Percentiles rank a stretch among this genome's conserved stretches.
These are phyloP conservation scores for Ganoderma lucidum DNA, from an alignment of 1,284 basidiomycete genomes.

Conservation along the genomic window DNA sequence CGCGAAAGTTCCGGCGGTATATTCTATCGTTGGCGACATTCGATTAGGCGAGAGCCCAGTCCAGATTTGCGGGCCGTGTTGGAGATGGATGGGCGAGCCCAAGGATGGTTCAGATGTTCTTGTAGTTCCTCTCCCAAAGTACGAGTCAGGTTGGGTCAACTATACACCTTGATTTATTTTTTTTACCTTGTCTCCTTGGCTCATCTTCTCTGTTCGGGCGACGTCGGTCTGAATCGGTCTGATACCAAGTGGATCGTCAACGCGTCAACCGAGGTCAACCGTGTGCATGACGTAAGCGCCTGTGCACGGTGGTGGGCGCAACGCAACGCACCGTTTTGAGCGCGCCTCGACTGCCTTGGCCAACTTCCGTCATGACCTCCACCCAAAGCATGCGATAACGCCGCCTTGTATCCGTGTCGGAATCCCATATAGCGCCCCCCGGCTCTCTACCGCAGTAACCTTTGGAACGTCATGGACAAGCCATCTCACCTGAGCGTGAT, in stretches of 20 bases:
- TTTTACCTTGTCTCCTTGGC: neutral
- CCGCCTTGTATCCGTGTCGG: neutral
- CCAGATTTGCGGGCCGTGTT: conserved; percentile 74
- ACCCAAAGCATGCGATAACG: neutral
- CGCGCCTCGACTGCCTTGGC: conserved; percentile 13
- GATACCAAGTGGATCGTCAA: neutral
- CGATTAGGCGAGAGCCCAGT: conserved; percentile 81
- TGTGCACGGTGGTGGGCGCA: neutral
- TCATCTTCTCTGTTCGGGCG: neutral
- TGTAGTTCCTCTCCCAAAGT: conserved; percentile 60
- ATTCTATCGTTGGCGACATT: conserved; percentile 72
- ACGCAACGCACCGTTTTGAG: neutral
- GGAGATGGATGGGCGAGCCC: conserved; percentile 70
- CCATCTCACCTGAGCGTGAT: conserved; percentile 83
- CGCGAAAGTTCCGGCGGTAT: conserved; percentile 69
- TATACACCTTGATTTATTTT: neutral
- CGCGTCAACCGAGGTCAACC: neutral
- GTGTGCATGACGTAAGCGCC: neutral
- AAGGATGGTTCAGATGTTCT: conserved; percentile 48
- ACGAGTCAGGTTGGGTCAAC: conserved; percentile 46
- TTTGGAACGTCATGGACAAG: conserved; percentile 49
- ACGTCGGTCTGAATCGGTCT: neutral
- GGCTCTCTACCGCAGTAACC: neutral
- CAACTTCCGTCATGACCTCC: neutral
- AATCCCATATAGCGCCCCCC: neutral